These are phyloP conservation scores for Cryphonectria parasitica DNA, from an alignment of 2,329 filamentous ascomycete genomes.

Conservation along the genomic window DNA sequence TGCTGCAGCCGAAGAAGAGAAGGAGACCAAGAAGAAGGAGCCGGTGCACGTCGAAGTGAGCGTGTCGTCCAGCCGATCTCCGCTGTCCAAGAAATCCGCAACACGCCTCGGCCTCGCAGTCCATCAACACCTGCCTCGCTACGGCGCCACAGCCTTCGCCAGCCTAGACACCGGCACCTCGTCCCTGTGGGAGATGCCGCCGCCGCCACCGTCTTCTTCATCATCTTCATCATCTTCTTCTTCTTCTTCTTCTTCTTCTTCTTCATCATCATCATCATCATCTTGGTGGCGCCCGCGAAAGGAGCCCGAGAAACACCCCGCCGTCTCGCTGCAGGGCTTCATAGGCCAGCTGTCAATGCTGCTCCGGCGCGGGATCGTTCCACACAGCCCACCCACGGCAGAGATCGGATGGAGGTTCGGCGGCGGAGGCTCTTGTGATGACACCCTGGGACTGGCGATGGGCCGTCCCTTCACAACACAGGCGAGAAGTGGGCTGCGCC, in stretches of 20 bases:
- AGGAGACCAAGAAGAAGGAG: slow-evolving; percentile 30
- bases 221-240: no score
- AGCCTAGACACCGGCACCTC: slow-evolving; percentile 48
- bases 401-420: slow-evolving; percentile 47
- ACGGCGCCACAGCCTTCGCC: slow-evolving; percentile 42
- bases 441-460: slow-evolving; percentile 37
- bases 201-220: neutral
- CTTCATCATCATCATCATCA: no score
- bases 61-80: slow-evolving; percentile 34
- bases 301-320: neutral
- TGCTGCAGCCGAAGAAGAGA: slow-evolving; percentile 27
- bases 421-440: slow-evolving; percentile 30
- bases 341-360: slow-evolving; percentile 13
- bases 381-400: slow-evolving; percentile 40
- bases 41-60: slow-evolving; percentile 45
- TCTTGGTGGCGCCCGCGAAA: neutral
- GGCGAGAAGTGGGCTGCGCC: slow-evolving; percentile 41
- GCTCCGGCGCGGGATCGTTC: neutral
- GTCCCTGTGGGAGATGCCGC: slow-evolving; percentile 10
- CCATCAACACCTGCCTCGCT: slow-evolving; percentile 38
- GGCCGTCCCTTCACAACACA: slow-evolving; percentile 39
- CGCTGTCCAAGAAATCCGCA: slow-evolving; percentile 23
- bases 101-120: slow-evolving; percentile 41
- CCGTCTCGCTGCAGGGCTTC: slow-evolving; percentile 28
- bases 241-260: neutral